Base-by-base conservation (phyloP, 352 stramenopile genomes). In the Pythium rhizo-oryzae region DNA sequence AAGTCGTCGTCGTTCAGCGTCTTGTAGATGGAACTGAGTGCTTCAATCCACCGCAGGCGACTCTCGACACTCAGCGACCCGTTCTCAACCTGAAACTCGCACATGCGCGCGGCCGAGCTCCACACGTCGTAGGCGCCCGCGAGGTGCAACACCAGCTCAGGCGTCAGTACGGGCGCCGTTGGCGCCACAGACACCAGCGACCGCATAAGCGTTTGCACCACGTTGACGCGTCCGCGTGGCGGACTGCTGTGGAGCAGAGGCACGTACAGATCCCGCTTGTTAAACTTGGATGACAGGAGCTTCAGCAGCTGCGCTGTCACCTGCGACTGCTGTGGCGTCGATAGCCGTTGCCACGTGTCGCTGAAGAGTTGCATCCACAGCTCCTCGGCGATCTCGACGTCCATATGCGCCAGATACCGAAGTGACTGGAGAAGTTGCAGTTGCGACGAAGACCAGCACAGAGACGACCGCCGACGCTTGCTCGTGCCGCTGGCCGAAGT, bases 211-310 rank as follows among this genome's bases (percentile, higher is more conserved):
- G 87, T 94, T 75, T 96, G 89, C 41, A 96, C 86, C 3, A 91
- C 83, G 65, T 97, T 97, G 4, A 86, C 90, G 12, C 88, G 66
- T 13, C 66, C 66, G 19, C 66, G 57, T 5, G 65, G 57, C 1
- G 65, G 53, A 28, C 44, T 65, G 39, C 57, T 59, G 16, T 67
- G 52, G 15, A 72, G 74, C 2, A 93, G 66, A 41, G 88, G 89
- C 23, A 95, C 75, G 43, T 91, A 87, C 0, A 97, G 69, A 54
- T 97, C 87, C 21, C 89, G 86, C 47, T 93, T 92, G 67, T 96
- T 93, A 74, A 94, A 96, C 65, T 93, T 93, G 33, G 85, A 93
- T 47, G 90, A 89, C 12, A 97, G 62, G 51, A 92, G 82, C 65
- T 91, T 94, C 54, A 90, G 70, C 30, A 97, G 59, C 63, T 85